Base-by-base conservation (phyloP, 148 eudicot genomes). In the Rhododendron ovatum region DNA sequence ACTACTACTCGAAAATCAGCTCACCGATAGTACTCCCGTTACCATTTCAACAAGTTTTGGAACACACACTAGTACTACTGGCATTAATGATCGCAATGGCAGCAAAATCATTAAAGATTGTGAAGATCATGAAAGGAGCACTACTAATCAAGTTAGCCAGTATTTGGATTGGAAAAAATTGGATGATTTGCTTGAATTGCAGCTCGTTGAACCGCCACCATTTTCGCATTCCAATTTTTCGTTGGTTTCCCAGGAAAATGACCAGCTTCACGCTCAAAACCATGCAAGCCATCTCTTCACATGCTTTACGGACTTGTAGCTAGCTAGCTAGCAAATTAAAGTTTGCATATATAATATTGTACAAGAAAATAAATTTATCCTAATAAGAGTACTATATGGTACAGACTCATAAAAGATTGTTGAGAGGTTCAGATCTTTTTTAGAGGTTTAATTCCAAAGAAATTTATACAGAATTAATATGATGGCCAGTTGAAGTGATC, bases 221-320 rank as follows among this genome's bases (percentile, higher is more conserved):
- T 71, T 83, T 84, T 51, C 50, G 3, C 84, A 90, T 77, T 76
- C 90, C 24, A 86, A 85, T 75, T 78, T 88, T 84, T 81, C 85
- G 55, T 55, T 86, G 5, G 57, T 86, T 11, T 81, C 88, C 75
- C 89, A 88, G 81, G 89, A 90, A 51, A 84, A 86, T 77, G 90
- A 41, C 6, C 45, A 91, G 15, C 65, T 84, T 1, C 85, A 91
- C 47, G 88, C 78, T 90, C 88, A 90, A 39, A 85, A 86, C 86
- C 91, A 90, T 69, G 41, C 83, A 7, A 90, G 81, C 75, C 84
- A 88, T 81, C 81, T 91, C 69, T 88, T 94, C 48, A 92, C 83
- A 79, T 91, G 90, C 86, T 91, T 93, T 80, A 91, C 94, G 71
- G 91, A 90, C 71, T 90, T 93, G 80, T 94, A 92, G 45, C 8